A percentile compares a stretch with the other conserved stretches of the same genome.
phyloP scores from a whole-genome alignment of 2,329 filamentous ascomycete genomes.

The Trichoderma asperellum region DNA sequence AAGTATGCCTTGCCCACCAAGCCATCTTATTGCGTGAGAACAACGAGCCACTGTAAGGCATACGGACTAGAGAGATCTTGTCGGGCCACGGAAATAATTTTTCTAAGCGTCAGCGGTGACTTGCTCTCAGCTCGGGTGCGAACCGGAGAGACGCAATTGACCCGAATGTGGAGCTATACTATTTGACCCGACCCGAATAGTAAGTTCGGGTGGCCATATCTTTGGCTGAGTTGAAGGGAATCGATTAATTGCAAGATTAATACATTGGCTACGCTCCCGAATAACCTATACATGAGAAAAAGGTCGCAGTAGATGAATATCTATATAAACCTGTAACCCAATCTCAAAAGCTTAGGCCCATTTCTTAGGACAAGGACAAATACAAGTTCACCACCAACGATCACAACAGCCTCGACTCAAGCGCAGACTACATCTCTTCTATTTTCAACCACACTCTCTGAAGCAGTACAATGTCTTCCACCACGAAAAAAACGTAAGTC shows the following conservation, averaged over 20 bases:
- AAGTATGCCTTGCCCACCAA: not conserved
- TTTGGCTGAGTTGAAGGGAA: not conserved
- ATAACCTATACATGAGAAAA: not conserved
- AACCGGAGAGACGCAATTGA: not conserved
- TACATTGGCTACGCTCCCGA: not conserved
- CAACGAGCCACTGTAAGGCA: not conserved
- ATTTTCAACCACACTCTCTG: not conserved
- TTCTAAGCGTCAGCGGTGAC: not conserved
- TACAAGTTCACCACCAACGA: not conserved
- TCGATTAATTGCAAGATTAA: not conserved
- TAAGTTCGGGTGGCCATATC: not conserved
- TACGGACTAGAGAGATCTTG: not conserved
- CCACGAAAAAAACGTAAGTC: not conserved
- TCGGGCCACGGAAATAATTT: not conserved
- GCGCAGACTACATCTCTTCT: not conserved
- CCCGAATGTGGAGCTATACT: not conserved
- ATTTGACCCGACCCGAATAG: constrained; percentile 8
- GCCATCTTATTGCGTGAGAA: not conserved
- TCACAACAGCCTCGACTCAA: not conserved
- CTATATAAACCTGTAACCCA: not conserved
- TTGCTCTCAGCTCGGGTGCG: not conserved
- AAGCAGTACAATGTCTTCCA: not conserved
- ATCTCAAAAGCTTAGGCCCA: not conserved
- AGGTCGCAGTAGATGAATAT: not conserved
- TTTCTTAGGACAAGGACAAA: not conserved